Evolutionary conservation across 2,329 filamentous ascomycete species (phyloP).

Genomic region (Aspergillaceae sp.): DNA sequence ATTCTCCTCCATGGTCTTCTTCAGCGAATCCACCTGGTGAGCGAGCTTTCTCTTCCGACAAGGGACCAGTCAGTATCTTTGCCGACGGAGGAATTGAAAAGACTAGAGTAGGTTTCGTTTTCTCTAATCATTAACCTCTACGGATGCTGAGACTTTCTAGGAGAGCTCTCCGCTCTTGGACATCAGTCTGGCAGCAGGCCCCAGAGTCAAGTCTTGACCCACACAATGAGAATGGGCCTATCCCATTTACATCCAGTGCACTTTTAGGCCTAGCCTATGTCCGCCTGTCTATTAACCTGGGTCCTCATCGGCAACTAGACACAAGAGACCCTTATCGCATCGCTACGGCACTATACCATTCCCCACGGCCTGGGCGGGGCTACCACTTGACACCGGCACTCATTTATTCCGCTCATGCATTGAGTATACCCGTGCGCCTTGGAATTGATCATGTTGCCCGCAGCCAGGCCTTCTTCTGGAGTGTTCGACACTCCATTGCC

Average conservation of each 20-base stretch:
- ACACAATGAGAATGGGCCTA: slow-evolving; percentile 25
- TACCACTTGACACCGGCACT: slow-evolving; percentile 55
- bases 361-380: slow-evolving; percentile 51
- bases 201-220: slow-evolving; percentile 28
- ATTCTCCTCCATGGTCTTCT: slow-evolving; percentile 63
- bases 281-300: slow-evolving; percentile 40
- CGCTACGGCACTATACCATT: slow-evolving; percentile 51
- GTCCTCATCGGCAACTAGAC: slow-evolving; percentile 54
- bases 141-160: slow-evolving; percentile 6
- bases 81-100: slow-evolving; percentile 26
- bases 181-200: slow-evolving; percentile 28
- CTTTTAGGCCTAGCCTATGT: slow-evolving; percentile 26
- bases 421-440: slow-evolving; percentile 46
- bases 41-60: slow-evolving; percentile 24
- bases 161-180: slow-evolving; percentile 28
- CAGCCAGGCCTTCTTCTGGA: slow-evolving; percentile 32
- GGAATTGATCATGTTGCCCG: slow-evolving; percentile 30
- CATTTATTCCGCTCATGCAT: slow-evolving; percentile 58
- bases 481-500: slow-evolving; percentile 27
- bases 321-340: slow-evolving; percentile 56
- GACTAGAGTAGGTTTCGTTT: slow-evolving; percentile 20
- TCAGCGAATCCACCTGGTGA: slow-evolving; percentile 51
- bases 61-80: slow-evolving; percentile 22
- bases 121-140: neutral
- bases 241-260: slow-evolving; percentile 27